Conservation (phyloP, 306 rosid genomes). For the Rosa multiflora region DNA sequence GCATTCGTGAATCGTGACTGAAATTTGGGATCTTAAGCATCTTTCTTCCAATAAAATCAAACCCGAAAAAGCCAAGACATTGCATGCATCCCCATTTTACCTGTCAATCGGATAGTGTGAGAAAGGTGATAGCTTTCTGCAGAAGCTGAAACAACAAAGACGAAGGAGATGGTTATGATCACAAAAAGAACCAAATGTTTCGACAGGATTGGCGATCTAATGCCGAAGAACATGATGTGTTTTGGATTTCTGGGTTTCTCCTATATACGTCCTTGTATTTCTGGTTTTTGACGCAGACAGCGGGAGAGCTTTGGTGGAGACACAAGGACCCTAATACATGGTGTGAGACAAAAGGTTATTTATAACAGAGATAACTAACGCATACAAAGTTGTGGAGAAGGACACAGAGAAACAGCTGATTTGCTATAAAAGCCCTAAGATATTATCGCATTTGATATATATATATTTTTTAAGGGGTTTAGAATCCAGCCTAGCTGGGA, state of each 20-base stretch:
- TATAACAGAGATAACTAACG: not conserved
- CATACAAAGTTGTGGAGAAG: not conserved
- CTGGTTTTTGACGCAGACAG: slow-evolving; percentile 14
- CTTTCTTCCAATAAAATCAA: not conserved
- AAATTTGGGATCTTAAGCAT: not conserved
- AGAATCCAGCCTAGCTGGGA: too few relatives aligned
- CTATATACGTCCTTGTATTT: not conserved
- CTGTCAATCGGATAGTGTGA: not conserved
- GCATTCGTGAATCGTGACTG: not conserved
- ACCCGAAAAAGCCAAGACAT: not conserved
- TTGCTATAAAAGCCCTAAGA: not conserved
- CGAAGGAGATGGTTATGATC: not conserved
- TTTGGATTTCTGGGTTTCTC: not conserved
- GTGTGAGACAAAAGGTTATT: not conserved
- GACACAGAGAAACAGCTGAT: not conserved
- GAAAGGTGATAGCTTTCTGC: not conserved
- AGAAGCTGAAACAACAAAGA: not conserved
- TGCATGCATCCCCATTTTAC: not conserved
- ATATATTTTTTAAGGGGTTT: too few relatives aligned
- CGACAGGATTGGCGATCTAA: not conserved
- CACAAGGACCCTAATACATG: not conserved
- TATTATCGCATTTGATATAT: not conserved
- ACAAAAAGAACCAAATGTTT: not conserved
- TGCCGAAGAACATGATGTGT: not conserved
- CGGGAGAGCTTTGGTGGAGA: slow-evolving; percentile 7